Evolutionary conservation across 2,329 filamentous ascomycete genomes (phyloP).

Genomic region (Exophiala xenobiotica): DNA sequence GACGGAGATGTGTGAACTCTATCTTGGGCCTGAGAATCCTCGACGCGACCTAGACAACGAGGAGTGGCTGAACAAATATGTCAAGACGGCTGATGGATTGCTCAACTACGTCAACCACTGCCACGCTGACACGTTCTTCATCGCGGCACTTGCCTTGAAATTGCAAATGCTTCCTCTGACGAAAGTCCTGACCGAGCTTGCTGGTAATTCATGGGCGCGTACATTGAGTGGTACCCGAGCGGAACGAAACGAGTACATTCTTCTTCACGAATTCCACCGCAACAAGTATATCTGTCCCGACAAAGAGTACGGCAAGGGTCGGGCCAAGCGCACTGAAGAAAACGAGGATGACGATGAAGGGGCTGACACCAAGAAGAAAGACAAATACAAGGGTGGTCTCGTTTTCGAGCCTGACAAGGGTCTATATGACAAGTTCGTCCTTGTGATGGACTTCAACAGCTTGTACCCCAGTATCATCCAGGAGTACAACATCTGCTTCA

Average conservation of each 20-base stretch:
- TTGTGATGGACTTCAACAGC: constrained; percentile 99
- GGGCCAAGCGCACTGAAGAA: constrained; percentile 71
- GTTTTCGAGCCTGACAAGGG: constrained; percentile 98
- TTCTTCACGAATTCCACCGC: constrained; percentile 91
- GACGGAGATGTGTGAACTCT: constrained; percentile 94
- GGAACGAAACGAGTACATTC: constrained; percentile 98
- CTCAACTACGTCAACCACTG: constrained; percentile 93
- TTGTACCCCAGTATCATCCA: constrained; percentile 98
- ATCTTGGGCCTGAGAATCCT: constrained; percentile 69
- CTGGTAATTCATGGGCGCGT: constrained; percentile 96
- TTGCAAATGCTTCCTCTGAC: constrained; percentile 91
- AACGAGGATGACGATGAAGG: constrained; percentile 64
- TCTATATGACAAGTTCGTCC: constrained; percentile 94
- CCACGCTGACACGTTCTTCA: constrained; percentile 93
- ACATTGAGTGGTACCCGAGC: constrained; percentile 93
- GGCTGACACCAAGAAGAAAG: constrained; percentile 85
- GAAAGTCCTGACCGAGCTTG: constrained; percentile 92
- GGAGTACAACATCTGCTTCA: constrained; percentile 99
- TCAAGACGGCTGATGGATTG: constrained; percentile 75
- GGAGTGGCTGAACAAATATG: constrained; percentile 81
- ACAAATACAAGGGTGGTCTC: constrained; percentile 97
- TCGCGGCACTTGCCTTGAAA: constrained; percentile 82
- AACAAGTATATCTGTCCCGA: constrained; percentile 99
- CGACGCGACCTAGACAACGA: constrained; percentile 89
- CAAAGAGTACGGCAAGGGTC: constrained; percentile 78